Conservation (phyloP, 2,329 filamentous ascomycete genomes). For the Colletotrichum tanaceti region DNA sequence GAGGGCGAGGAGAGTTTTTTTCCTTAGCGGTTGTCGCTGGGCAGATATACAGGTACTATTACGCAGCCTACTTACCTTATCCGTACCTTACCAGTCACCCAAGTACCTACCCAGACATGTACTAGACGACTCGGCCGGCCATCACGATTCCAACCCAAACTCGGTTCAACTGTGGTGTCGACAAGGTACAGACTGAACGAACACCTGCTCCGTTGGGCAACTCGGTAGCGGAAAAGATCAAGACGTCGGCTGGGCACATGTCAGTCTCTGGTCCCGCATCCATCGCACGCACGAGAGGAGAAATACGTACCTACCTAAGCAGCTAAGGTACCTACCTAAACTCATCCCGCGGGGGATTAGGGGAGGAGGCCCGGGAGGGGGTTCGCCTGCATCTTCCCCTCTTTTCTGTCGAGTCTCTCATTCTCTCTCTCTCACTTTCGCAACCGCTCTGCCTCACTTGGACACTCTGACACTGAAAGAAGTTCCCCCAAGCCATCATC, state of each 20-base stretch:
- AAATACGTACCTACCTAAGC: too few species aligned
- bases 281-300: conserved; percentile 13
- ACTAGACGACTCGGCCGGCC: background rate
- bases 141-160: background rate
- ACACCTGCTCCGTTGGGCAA: background rate
- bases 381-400: too few species aligned
- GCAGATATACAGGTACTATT: too few species aligned
- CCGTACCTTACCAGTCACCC: too few species aligned
- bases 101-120: background rate
- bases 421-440: conserved; percentile 2
- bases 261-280: conserved; percentile 23
- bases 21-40: background rate
- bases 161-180: background rate
- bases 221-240: conserved; percentile 21
- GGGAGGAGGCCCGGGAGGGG: too few species aligned
- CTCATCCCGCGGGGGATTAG: conserved; percentile 26
- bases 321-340: too few species aligned
- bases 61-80: too few species aligned
- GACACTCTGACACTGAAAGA: background rate
- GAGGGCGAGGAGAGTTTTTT: background rate
- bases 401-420: conserved; percentile 22
- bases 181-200: too few species aligned
- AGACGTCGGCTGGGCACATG: conserved; percentile 36
- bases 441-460: background rate
- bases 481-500: background rate